Conservation (phyloP, 2,329 filamentous ascomycete genomes). For the Plectosphaerella sp. region DNA sequence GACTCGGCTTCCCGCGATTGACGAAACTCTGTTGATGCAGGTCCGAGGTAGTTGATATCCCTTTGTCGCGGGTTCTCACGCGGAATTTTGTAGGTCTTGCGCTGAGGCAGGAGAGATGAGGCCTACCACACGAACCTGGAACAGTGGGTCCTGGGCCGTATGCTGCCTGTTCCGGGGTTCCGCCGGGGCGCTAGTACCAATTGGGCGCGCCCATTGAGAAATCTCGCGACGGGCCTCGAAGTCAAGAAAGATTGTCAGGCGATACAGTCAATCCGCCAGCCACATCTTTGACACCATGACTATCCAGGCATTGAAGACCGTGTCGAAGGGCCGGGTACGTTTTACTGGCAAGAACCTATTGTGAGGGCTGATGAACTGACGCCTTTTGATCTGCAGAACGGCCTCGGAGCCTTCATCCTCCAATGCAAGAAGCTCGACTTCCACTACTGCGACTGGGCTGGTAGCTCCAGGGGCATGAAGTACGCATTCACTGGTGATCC, state of each 20-base stretch:
- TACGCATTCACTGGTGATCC: slow-evolving; percentile 28
- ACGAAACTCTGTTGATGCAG: no score
- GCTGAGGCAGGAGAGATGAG: no score
- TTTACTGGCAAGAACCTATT: neutral
- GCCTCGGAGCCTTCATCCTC: slow-evolving; percentile 92
- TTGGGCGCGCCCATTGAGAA: neutral
- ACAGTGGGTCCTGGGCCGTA: no score
- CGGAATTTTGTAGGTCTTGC: no score
- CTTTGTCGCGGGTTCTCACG: no score
- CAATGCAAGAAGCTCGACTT: slow-evolving; percentile 96
- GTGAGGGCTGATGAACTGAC: neutral
- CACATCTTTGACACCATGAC: slow-evolving; percentile 37
- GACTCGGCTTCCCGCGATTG: no score
- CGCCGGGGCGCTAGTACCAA: neutral
- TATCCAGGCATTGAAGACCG: slow-evolving; percentile 46
- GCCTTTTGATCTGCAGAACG: slow-evolving; percentile 61
- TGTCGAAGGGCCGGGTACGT: slow-evolving; percentile 50
- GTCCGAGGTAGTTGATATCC: no score
- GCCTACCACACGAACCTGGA: no score
- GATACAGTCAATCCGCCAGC: neutral
- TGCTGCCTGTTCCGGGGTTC: neutral
- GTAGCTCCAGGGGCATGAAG: slow-evolving; percentile 94
- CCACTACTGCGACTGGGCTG: slow-evolving; percentile 95
- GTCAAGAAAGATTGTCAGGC: neutral
- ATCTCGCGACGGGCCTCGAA: neutral